A percentile compares a stretch with the other conserved stretches of the same genome.
These are phyloP conservation scores for Porogramme epimiltina DNA, from an alignment of 1,284 basidiomycete genomes.

Conservation along the genomic window DNA sequence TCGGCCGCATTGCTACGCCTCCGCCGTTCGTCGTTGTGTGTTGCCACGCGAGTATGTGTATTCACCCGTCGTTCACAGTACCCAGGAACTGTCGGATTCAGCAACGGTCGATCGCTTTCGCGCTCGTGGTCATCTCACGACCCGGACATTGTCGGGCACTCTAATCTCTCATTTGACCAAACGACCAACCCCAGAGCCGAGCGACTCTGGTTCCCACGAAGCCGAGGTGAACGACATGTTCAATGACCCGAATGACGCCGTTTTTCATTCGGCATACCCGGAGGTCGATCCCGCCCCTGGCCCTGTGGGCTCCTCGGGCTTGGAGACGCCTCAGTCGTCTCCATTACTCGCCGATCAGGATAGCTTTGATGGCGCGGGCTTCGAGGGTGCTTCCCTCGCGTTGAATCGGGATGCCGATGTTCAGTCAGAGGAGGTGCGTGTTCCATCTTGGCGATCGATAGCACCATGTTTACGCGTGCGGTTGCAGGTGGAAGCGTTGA, in stretches of 20 bases:
- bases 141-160: constrained; percentile 49
- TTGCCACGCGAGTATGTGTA: neutral
- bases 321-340: constrained; percentile 9
- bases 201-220: constrained; percentile 30
- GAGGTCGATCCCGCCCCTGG: no score
- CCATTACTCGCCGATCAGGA: constrained; percentile 8
- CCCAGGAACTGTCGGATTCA: neutral
- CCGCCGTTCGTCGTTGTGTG: constrained; percentile 8
- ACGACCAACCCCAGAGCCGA: constrained; percentile 52
- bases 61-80: constrained; percentile 1
- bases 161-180: constrained; percentile 47
- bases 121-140: constrained; percentile 23
- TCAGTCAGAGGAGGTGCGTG: constrained; percentile 4
- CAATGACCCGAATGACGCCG: constrained; percentile 5
- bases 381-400: no score
- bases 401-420: neutral
- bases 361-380: neutral
- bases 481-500: constrained; percentile 5
- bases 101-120: constrained; percentile 1
- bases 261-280: no score
- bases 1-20: constrained; percentile 10
- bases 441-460: neutral
- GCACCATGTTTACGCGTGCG: neutral
- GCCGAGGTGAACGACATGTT: constrained; percentile 13
- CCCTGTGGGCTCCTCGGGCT: neutral